Base-by-base conservation (phyloP, 1,284 basidiomycete genomes). In the Malassezia dermatis region DNA sequence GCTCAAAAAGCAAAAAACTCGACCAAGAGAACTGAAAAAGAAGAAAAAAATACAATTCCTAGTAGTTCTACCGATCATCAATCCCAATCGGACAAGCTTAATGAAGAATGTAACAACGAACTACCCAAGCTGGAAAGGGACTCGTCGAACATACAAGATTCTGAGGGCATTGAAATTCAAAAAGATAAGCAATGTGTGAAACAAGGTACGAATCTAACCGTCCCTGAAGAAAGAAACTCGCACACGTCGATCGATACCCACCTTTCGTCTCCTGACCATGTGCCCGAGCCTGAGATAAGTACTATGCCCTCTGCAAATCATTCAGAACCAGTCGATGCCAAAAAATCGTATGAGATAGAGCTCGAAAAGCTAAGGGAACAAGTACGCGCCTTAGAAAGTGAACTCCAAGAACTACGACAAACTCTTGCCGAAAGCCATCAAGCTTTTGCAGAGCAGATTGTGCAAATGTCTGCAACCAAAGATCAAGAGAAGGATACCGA, bases 361-460 rank as follows among this genome's bases (percentile, higher is more conserved):
- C 4, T 39, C 10, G 19, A 19, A 10, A 19, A 17, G 10, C 35
- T 43, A 1, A 27, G 13, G 24, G 24, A 43, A 43, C 23, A 28
- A 27, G 13, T 40, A n/a, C 28, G 24, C 13, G 32, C 24, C 13
- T 43, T 51, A 2, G 17, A 45, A 19, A 17, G 17, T 19, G 49
- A 57, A 17, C 32, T 57, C 4, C 37, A 42, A 15, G 49, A 51
- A n/a, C 19, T 37, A 13, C 55, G 52, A 40, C 49, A 41, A 8
- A 46, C 55, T 1, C 34, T 57, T 26, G 15, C 41, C 17, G 55
- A 57, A 39, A 50, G 49, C 31, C 55, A 57, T 19, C 30, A 26
- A n/a, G 49, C 44, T 1, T 57, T 57, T 52, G 55, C 55, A 8
- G 49, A 57, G 31, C 55, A 57, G 48, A 45, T 57, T 12, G 42